These are phyloP conservation scores for Digitaria exilis DNA, from an alignment of 202 grass and related monocot genomes.

Conservation along the genomic window DNA sequence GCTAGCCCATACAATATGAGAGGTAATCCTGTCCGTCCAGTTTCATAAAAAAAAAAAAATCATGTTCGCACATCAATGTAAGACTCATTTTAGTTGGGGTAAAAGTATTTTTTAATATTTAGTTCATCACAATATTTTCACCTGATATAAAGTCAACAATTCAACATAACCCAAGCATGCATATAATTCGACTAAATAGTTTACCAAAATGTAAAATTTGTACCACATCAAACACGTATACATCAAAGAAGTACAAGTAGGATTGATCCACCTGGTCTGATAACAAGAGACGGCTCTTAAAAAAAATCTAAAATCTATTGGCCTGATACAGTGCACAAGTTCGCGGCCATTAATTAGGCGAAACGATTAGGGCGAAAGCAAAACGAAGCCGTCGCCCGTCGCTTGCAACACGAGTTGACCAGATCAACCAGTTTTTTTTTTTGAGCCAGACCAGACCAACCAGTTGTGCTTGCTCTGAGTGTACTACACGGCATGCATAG, in stretches of 20 bases:
- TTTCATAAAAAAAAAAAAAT: too few relatives aligned
- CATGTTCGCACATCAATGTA: too few relatives aligned
- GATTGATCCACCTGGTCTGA: not conserved
- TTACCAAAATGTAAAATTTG: not conserved
- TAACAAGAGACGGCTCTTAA: too few relatives aligned
- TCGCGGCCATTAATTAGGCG: not conserved
- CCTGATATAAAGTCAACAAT: not conserved
- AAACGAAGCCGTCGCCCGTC: conserved; percentile 34
- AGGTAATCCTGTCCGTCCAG: not conserved
- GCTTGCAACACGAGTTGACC: not conserved
- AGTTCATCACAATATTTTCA: not conserved
- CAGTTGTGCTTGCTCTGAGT: not conserved
- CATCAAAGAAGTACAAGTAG: not conserved
- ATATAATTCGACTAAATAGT: not conserved
- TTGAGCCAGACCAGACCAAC: too few relatives aligned
- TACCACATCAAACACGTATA: not conserved
- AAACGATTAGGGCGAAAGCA: conserved; percentile 15
- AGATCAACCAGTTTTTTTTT: too few relatives aligned
- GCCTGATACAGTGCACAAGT: not conserved
- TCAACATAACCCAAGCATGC: not conserved
- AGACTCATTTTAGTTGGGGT: not conserved
- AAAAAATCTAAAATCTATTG: not conserved
- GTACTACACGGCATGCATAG: not conserved
- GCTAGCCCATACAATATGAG: not conserved
- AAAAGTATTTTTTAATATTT: not conserved